Percentiles rank a stretch among this genome's conserved stretches.
These are phyloP conservation scores for Cucurbitaria berberidis DNA, from an alignment of 2,329 filamentous ascomycete species.

Conservation along the genomic window DNA sequence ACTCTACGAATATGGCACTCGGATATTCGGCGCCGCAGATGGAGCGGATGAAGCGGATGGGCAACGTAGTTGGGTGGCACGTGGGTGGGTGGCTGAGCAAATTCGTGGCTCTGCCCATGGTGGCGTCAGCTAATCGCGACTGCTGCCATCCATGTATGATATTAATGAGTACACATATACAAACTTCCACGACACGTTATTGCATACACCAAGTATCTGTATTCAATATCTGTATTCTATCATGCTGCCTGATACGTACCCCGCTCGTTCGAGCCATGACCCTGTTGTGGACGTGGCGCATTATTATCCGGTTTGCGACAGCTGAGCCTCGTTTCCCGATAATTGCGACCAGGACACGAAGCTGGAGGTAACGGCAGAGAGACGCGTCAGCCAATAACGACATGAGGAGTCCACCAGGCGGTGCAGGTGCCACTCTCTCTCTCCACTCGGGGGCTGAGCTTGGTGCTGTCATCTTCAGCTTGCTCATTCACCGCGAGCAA, in stretches of 20 bases:
- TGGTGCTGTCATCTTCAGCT: slow-evolving; percentile 9
- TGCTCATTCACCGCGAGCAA: slow-evolving; percentile 3
- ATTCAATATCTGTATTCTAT: too few relatives aligned
- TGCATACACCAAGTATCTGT: not conserved
- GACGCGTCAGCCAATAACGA: not conserved
- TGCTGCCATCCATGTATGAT: not conserved
- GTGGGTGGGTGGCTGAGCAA: too few relatives aligned
- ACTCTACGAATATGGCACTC: too few relatives aligned
- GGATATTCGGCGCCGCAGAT: too few relatives aligned
- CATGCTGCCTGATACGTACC: not conserved
- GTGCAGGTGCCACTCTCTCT: not conserved
- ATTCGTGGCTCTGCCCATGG: too few relatives aligned
- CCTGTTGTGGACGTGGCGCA: not conserved
- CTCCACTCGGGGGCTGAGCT: slow-evolving; percentile 1
- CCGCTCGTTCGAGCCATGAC: not conserved
- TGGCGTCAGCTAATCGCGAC: not conserved
- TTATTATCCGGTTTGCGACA: not conserved
- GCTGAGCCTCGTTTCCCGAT: not conserved
- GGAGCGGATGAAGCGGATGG: too few relatives aligned
- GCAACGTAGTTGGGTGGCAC: too few relatives aligned
- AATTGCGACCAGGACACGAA: not conserved
- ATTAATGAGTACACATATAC: not conserved
- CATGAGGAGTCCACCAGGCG: not conserved
- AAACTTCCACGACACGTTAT: not conserved
- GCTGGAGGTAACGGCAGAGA: not conserved